phyloP scores from a whole-genome alignment of 192 early-diverging fungal species.

The Lobosporangium transversale region DNA sequence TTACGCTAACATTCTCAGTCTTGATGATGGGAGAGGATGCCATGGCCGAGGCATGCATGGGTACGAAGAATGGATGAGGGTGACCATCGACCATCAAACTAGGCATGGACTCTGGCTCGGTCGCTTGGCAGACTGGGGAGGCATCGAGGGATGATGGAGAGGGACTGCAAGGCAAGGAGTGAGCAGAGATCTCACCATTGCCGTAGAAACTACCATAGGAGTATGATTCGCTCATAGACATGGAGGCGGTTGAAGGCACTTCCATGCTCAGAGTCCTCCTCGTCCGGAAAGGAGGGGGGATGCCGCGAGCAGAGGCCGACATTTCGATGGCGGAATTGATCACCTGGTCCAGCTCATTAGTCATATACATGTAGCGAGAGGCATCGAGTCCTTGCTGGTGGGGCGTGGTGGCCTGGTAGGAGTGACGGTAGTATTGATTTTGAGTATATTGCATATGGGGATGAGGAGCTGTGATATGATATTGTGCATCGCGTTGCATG shows the following conservation, averaged over 20 bases:
- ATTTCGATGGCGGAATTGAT: not conserved
- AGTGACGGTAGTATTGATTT: constrained; percentile 11
- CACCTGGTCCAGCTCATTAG: not conserved
- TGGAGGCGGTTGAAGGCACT: not conserved
- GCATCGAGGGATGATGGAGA: not conserved
- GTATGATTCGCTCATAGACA: not conserved
- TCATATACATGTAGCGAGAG: constrained; percentile 2
- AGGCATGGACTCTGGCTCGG: constrained; percentile 2
- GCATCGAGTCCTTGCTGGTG: not conserved
- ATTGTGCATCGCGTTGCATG: constrained; percentile 3
- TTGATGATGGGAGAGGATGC: not conserved
- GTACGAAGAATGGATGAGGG: constrained; percentile 5
- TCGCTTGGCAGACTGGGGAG: not conserved
- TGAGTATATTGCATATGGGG: not conserved
- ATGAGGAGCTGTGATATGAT: not conserved
- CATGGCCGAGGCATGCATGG: not conserved
- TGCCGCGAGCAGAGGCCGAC: constrained; percentile 1
- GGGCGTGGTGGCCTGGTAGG: constrained; percentile 11
- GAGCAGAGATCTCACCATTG: not conserved
- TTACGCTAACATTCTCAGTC: not conserved
- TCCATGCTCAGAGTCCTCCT: constrained; percentile 19
- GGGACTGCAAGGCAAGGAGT: constrained; percentile 5
- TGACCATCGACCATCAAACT: constrained; percentile 4
- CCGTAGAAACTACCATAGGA: not conserved
- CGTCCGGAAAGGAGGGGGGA: not conserved